These are phyloP conservation scores for Silybum marianum DNA, from an alignment of 129 eudicot species.

Conservation along the genomic window DNA sequence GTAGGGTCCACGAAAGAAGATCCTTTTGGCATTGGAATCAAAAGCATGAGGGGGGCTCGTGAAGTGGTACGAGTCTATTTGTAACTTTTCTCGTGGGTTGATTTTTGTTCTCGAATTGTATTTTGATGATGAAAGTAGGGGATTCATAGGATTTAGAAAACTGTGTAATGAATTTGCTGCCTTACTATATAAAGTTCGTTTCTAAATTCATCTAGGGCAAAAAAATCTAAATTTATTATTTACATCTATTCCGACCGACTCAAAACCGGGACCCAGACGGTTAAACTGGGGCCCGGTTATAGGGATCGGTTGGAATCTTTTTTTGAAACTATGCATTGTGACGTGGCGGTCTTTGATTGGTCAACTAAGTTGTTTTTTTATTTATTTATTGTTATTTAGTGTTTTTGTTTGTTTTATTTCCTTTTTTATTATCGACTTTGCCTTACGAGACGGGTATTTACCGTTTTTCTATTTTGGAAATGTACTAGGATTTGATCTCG, in stretches of 20 bases:
- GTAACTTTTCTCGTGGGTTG: conserved; percentile 35
- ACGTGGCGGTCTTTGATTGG: neutral
- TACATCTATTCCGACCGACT: neutral
- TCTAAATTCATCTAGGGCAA: neutral
- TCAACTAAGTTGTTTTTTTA: neutral
- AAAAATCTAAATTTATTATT: neutral
- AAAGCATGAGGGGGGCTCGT: conserved; percentile 38
- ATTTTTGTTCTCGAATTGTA: conserved; percentile 29
- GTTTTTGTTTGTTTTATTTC: neutral
- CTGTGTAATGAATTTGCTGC: conserved; percentile 26
- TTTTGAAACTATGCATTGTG: neutral
- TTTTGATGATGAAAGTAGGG: conserved; percentile 16
- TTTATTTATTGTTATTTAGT: neutral
- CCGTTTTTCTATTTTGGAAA: no score
- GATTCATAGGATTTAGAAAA: conserved; percentile 24
- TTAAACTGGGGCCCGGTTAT: neutral
- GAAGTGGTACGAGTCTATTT: conserved; percentile 23
- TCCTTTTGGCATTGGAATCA: conserved; percentile 71
- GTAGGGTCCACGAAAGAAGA: conserved; percentile 98
- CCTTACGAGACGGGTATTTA: no score
- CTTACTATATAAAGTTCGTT: conserved; percentile 13
- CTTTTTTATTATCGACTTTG: no score
- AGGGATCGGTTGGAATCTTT: neutral
- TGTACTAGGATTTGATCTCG: no score
- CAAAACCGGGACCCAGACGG: neutral